Conservation (phyloP, 2,329 filamentous ascomycete species). For the Amesomyces nigricolor region DNA sequence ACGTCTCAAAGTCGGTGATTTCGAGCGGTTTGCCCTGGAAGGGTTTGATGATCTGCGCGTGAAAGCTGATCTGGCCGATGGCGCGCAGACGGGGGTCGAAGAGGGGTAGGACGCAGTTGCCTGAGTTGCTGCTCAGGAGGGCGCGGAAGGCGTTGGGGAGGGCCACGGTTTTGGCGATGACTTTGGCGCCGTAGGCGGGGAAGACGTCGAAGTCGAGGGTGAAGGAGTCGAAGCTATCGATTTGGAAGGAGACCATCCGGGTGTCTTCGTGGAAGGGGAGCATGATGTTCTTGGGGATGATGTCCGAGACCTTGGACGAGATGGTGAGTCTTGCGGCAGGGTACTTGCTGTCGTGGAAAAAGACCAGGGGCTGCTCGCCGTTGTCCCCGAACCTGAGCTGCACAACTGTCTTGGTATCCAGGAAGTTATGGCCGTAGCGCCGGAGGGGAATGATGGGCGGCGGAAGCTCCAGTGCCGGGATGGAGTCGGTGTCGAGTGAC, state of each 20-base stretch:
- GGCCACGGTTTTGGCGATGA: constrained; percentile 93
- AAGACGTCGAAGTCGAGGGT: constrained; percentile 96
- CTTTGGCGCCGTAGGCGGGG: constrained; percentile 93
- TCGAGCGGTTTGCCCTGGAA: constrained; percentile 89
- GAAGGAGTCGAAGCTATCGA: constrained; percentile 89
- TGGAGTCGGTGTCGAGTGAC: constrained; percentile 75
- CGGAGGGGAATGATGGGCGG: constrained; percentile 93
- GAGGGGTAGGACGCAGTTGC: constrained; percentile 76
- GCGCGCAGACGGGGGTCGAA: constrained; percentile 88
- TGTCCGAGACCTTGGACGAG: constrained; percentile 89
- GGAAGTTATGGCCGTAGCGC: constrained; percentile 95
- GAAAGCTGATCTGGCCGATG: constrained; percentile 91
- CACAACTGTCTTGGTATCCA: constrained; percentile 94
- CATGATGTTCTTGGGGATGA: constrained; percentile 94
- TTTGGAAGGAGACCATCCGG: constrained; percentile 87
- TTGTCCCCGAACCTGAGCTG: constrained; percentile 82
- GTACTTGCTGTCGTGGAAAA: constrained; percentile 96
- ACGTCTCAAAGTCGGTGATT: constrained; percentile 96
- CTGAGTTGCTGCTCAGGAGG: constrained; percentile 62
- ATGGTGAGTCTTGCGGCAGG: constrained; percentile 92
- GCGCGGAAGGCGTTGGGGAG: constrained; percentile 80
- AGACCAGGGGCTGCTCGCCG: constrained; percentile 72
- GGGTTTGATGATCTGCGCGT: constrained; percentile 92
- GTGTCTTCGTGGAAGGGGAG: constrained; percentile 95
- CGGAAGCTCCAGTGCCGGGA: constrained; percentile 84